phyloP scores from a whole-genome alignment of 495 filamentous ascomycete genomes.

The Platismatia glauca region DNA sequence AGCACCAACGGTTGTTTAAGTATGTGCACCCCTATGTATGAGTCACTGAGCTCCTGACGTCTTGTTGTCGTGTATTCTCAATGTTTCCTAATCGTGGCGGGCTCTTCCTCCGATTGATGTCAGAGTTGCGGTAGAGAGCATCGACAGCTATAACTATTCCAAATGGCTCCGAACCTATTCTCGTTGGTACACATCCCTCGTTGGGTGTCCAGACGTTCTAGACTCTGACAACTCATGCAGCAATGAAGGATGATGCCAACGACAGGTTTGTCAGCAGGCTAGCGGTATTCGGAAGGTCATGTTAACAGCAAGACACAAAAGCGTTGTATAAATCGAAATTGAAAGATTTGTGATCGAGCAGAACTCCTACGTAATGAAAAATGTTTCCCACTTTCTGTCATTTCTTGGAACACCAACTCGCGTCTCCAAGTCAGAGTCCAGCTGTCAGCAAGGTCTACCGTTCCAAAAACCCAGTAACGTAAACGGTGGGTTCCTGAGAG shows the following conservation, averaged over 20 bases:
- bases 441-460: too few relatives aligned
- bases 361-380: too few relatives aligned
- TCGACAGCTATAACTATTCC: not conserved
- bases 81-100: not conserved
- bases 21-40: not conserved
- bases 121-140: not conserved
- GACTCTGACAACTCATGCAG: not conserved
- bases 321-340: too few relatives aligned
- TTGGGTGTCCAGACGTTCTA: not conserved
- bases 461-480: too few relatives aligned
- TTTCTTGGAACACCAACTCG: too few relatives aligned
- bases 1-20: accelerated
- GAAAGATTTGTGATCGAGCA: too few relatives aligned
- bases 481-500: too few relatives aligned
- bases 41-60: not conserved
- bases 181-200: too few relatives aligned
- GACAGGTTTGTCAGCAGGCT: not conserved
- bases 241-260: not conserved
- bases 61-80: not conserved
- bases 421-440: too few relatives aligned
- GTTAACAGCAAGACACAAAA: too few relatives aligned
- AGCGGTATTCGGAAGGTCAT: not conserved
- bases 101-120: not conserved
- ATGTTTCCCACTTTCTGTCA: too few relatives aligned
- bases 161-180: not conserved